Evolutionary conservation across 371 early-diverging fungal genomes (phyloP).

Genomic region (Sporodiniella umbellata): DNA sequence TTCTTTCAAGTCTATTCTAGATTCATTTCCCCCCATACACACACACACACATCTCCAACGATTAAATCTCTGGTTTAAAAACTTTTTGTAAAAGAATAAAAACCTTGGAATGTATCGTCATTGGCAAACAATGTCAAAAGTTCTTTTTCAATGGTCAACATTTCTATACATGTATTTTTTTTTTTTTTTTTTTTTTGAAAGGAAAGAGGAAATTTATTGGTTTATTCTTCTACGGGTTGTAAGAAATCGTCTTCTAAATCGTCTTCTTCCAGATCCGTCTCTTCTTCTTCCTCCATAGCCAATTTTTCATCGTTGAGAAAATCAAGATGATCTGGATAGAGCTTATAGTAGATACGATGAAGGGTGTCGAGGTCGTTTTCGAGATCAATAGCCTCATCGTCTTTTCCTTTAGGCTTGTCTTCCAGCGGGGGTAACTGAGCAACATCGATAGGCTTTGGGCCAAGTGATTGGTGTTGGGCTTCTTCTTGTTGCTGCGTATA

Average conservation of each 20-base stretch:
- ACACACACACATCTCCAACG: too few species aligned
- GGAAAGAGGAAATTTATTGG: not conserved
- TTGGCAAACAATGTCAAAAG: too few species aligned
- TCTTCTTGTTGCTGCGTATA: slow-evolving; percentile 16
- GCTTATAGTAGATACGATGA: slow-evolving; percentile 16
- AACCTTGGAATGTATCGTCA: too few species aligned
- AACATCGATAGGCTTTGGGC: slow-evolving; percentile 39
- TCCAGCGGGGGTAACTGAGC: slow-evolving; percentile 26
- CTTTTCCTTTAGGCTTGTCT: slow-evolving; percentile 19
- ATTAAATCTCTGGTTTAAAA: too few species aligned
- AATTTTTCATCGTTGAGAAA: slow-evolving; percentile 16
- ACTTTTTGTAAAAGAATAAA: too few species aligned
- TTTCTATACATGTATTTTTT: not conserved
- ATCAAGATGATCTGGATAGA: slow-evolving; percentile 21
- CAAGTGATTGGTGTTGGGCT: slow-evolving; percentile 9
- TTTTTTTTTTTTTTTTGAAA: not conserved
- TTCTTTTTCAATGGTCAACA: too few species aligned
- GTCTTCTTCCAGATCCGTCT: slow-evolving; percentile 3
- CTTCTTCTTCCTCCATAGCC: slow-evolving; percentile 14
- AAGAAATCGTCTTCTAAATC: slow-evolving; percentile 4
- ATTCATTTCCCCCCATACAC: not conserved
- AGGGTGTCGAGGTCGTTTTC: slow-evolving; percentile 26
- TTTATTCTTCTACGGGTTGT: not conserved
- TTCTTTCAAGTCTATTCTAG: slow-evolving; percentile 3
- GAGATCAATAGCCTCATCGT: slow-evolving; percentile 35